phyloP scores from a whole-genome alignment of 179 eudicot genomes.

The Dionaea muscipula region DNA sequence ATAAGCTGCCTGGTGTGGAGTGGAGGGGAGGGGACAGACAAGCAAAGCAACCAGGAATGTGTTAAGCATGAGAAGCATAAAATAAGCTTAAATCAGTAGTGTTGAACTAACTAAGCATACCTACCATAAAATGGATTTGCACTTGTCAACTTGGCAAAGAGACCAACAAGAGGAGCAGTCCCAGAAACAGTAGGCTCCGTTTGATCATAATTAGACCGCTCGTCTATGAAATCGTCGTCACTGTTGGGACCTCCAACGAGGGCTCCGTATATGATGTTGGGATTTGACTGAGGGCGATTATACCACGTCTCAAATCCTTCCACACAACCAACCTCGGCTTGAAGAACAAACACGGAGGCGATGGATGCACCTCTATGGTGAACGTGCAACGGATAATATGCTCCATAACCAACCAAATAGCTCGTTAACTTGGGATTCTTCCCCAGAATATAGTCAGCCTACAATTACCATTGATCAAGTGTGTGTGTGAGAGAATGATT shows the following conservation, averaged over 20 bases:
- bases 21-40: too few relatives aligned
- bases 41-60: too few relatives aligned
- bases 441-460: constrained; percentile 64
- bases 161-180: constrained; percentile 77
- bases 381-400: constrained; percentile 51
- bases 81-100: background rate
- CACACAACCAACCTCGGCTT: constrained; percentile 44
- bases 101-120: background rate
- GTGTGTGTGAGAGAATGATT: too few relatives aligned
- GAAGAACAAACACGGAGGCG: constrained; percentile 32
- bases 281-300: constrained; percentile 35
- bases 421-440: constrained; percentile 73
- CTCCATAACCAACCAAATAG: constrained; percentile 72
- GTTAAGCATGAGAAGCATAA: background rate
- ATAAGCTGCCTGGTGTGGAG: too few relatives aligned
- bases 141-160: constrained; percentile 43
- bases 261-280: constrained; percentile 65
- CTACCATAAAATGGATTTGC: constrained; percentile 11
- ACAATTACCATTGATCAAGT: too few relatives aligned
- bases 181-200: constrained; percentile 75
- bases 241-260: constrained; percentile 76
- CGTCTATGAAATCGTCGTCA: constrained; percentile 44
- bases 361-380: constrained; percentile 93
- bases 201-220: constrained; percentile 60
- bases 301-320: constrained; percentile 79